Percentiles rank a stretch among this genome's conserved stretches.
These are phyloP conservation scores for Tothia fuscella DNA, from an alignment of 2,329 filamentous ascomycete genomes.

Conservation along the genomic window DNA sequence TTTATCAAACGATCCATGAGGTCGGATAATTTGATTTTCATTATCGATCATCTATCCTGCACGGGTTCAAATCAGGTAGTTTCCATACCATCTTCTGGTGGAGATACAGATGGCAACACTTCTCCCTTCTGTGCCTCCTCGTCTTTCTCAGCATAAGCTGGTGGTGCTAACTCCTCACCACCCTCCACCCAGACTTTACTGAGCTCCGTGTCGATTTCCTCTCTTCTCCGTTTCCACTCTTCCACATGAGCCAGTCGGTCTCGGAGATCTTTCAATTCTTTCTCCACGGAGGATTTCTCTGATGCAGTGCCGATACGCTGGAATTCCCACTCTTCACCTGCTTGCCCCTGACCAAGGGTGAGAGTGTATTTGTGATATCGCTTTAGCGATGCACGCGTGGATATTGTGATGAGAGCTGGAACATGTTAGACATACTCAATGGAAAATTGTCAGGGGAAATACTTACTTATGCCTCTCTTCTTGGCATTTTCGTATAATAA, in stretches of 20 bases:
- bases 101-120: too few relatives aligned
- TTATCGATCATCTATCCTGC: too few relatives aligned
- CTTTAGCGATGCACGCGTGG: constrained; percentile 84
- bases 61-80: too few relatives aligned
- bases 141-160: constrained; percentile 21
- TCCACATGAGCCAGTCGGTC: constrained; percentile 73
- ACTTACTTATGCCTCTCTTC: constrained; percentile 81
- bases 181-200: constrained; percentile 48
- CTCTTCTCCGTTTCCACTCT: constrained; percentile 64
- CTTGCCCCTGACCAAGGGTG: constrained; percentile 66
- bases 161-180: constrained; percentile 26
- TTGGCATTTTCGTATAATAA: constrained; percentile 88
- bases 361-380: constrained; percentile 93
- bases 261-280: constrained; percentile 73
- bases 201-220: constrained; percentile 76
- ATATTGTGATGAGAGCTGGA: constrained; percentile 81
- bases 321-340: constrained; percentile 82
- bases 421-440: not conserved
- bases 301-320: constrained; percentile 86
- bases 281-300: constrained; percentile 88
- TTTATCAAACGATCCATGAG: too few relatives aligned
- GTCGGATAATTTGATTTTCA: too few relatives aligned
- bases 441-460: not conserved
- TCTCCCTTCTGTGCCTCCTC: not conserved
- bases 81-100: too few relatives aligned